Conservation (phyloP, 441 rosid genomes). For the Erodium moschatum region DNA sequence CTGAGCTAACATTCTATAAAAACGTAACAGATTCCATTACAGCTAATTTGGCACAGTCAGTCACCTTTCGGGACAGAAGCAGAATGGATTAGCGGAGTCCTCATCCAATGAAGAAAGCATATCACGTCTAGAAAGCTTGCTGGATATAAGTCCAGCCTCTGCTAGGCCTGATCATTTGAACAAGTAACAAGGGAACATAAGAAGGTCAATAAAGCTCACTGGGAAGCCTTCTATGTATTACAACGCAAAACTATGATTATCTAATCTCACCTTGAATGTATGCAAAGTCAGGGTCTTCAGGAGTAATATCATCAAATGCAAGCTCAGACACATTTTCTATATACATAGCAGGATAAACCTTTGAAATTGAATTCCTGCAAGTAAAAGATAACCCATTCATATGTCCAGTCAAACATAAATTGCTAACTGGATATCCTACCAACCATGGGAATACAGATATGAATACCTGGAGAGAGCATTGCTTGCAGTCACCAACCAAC, state of each 20-base stretch:
- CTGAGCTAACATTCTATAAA: too few species aligned
- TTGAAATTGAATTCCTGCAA: slow-evolving; percentile 62
- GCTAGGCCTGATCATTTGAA: slow-evolving; percentile 68
- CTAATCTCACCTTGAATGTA: slow-evolving; percentile 69
- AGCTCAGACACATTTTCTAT: slow-evolving; percentile 82
- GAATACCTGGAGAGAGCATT: slow-evolving; percentile 67
- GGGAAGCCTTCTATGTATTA: slow-evolving; percentile 10
- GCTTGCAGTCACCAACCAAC: slow-evolving; percentile 87
- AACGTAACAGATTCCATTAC: not conserved
- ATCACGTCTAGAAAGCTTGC: slow-evolving; percentile 73
- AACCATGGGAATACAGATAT: not conserved
- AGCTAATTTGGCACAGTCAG: slow-evolving; percentile 15
- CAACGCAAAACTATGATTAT: slow-evolving; percentile 6
- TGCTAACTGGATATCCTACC: slow-evolving; percentile 4
- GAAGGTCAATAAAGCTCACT: slow-evolving; percentile 12
- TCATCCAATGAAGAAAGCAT: slow-evolving; percentile 34
- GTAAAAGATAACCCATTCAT: slow-evolving; percentile 18
- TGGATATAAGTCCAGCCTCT: slow-evolving; percentile 90
- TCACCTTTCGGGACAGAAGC: slow-evolving; percentile 75
- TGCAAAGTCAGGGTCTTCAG: slow-evolving; percentile 81
- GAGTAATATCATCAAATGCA: slow-evolving; percentile 78
- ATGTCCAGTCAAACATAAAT: slow-evolving; percentile 4
- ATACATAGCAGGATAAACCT: slow-evolving; percentile 93
- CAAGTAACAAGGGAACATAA: slow-evolving; percentile 6
- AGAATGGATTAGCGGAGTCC: slow-evolving; percentile 30